Percentiles rank a stretch among this genome's conserved stretches.
Conservation (phyloP, 192 early-diverging fungal genomes). For the Podila epicladia region DNA sequence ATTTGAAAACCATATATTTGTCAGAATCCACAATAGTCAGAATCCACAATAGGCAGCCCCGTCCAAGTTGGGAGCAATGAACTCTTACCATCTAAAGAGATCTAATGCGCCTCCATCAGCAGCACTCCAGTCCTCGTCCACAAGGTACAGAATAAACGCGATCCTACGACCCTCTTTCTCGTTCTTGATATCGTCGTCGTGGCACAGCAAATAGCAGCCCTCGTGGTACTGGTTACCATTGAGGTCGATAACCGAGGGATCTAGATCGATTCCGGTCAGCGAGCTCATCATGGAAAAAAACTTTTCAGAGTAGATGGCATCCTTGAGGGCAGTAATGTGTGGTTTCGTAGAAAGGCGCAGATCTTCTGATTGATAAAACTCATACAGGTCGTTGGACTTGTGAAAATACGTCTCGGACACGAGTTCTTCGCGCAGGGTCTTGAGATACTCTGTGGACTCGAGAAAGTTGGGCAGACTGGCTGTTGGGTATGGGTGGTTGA, state of each 20-base stretch:
- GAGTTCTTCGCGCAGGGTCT: slow-evolving; percentile 49
- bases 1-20: too few relatives aligned
- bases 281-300: slow-evolving; percentile 69
- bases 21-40: not conserved
- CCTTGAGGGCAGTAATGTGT: slow-evolving; percentile 59
- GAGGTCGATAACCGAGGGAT: slow-evolving; percentile 68
- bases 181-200: slow-evolving; percentile 78
- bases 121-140: slow-evolving; percentile 71
- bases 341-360: slow-evolving; percentile 54
- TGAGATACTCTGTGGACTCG: slow-evolving; percentile 37
- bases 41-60: not conserved
- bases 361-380: slow-evolving; percentile 75
- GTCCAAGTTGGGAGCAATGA: not conserved
- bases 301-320: slow-evolving; percentile 66
- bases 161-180: slow-evolving; percentile 67
- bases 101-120: slow-evolving; percentile 71
- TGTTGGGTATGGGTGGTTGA: slow-evolving; percentile 39
- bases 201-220: slow-evolving; percentile 72
- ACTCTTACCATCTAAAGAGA: slow-evolving; percentile 61
- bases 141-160: slow-evolving; percentile 79
- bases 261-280: slow-evolving; percentile 69
- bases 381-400: slow-evolving; percentile 77
- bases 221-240: slow-evolving; percentile 73
- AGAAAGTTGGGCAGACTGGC: slow-evolving; percentile 51
- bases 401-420: slow-evolving; percentile 48